Evolutionary conservation across 805 yeast genomes (phyloP).

Genomic region (Starmera dryadoides): DNA sequence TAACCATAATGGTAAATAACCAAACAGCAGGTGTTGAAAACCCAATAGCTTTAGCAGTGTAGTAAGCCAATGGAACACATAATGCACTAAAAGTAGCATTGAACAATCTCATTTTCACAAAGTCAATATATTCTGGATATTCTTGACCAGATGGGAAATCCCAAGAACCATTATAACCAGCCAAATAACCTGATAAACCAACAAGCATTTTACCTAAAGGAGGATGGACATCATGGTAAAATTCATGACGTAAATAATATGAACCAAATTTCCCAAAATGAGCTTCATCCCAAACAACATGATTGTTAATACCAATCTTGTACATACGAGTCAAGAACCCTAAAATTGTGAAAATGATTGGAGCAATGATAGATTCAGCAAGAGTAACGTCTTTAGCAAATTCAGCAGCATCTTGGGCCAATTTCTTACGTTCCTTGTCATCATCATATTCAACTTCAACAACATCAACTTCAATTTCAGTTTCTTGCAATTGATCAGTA

Average conservation of each 20-base stretch:
- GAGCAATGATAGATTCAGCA: conserved; percentile 28
- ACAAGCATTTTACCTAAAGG: conserved; percentile 79
- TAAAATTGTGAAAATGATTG: conserved; percentile 34
- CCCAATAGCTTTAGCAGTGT: conserved; percentile 55
- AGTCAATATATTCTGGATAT: conserved; percentile 59
- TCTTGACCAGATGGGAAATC: conserved; percentile 59
- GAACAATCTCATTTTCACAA: conserved; percentile 60
- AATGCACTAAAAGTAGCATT: conserved; percentile 62
- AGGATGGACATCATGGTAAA: conserved; percentile 84
- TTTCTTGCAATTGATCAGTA: conserved; percentile 4
- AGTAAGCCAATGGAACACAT: conserved; percentile 66
- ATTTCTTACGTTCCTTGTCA: neutral
- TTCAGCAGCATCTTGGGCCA: conserved; percentile 13
- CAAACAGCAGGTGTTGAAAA: conserved; percentile 44
- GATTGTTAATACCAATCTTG: conserved; percentile 45
- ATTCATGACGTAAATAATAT: conserved; percentile 69
- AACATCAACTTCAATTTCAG: neutral
- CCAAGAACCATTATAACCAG: conserved; percentile 79
- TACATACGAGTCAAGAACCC: conserved; percentile 53
- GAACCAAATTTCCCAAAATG: conserved; percentile 87
- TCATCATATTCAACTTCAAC: neutral
- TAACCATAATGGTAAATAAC: conserved; percentile 54
- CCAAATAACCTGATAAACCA: conserved; percentile 70
- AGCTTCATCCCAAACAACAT: conserved; percentile 86
- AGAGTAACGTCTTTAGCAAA: conserved; percentile 12